Evolutionary conservation across 805 yeast genomes (phyloP).

Genomic region (Metschnikowia peoriensis): DNA sequence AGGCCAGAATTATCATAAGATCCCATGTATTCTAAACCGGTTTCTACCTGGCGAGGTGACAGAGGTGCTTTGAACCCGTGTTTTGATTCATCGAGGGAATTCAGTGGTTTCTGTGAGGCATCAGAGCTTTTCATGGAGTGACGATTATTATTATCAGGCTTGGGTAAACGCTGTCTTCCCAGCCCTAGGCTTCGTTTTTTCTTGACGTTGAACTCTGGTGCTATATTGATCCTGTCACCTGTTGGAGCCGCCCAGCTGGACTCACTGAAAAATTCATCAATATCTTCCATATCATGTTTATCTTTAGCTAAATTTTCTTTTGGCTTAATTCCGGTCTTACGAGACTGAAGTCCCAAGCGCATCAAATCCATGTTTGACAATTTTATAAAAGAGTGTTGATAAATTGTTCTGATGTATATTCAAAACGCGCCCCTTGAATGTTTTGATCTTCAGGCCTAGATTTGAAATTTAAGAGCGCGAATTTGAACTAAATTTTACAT

Average conservation of each 20-base stretch:
- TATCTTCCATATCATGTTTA: constrained; percentile 62
- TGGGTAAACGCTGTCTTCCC: background rate
- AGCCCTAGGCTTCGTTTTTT: background rate
- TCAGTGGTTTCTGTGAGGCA: too few species aligned
- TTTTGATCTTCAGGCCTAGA: background rate
- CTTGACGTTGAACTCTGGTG: background rate
- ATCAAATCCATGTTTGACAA: constrained; percentile 33
- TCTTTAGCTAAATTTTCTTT: constrained; percentile 50
- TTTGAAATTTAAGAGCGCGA: background rate
- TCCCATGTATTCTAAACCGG: background rate
- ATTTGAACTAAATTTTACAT: background rate
- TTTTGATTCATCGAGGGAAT: too few species aligned
- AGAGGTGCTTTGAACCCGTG: background rate
- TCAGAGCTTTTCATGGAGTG: too few species aligned
- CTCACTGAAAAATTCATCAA: constrained; percentile 66
- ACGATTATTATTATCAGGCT: background rate
- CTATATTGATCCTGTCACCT: background rate
- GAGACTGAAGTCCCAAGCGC: constrained; percentile 56
- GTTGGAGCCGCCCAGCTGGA: constrained; percentile 8
- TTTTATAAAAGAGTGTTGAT: too few species aligned
- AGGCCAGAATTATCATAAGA: background rate
- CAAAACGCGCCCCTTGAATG: background rate
- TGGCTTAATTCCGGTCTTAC: constrained; percentile 63
- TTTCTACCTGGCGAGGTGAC: background rate
- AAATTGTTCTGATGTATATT: background rate